Evolutionary conservation across 2,329 filamentous ascomycete species (phyloP), one percentile per base, ranked within the genome.

Genomic region (Talaromyces sp.): DNA sequence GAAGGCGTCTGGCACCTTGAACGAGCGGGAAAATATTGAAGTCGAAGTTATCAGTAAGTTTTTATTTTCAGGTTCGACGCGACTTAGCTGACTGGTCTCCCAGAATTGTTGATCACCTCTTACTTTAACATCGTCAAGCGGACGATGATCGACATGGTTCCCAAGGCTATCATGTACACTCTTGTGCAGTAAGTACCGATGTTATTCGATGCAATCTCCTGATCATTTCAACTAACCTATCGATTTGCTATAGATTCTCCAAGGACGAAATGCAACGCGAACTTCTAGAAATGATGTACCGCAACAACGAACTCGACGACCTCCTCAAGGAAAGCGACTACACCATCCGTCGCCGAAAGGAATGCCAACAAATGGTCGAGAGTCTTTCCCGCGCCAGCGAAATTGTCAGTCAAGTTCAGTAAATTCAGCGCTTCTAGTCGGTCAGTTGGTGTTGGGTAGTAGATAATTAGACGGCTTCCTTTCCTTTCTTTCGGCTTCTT

Each of bases 81-180:
- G 3, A 15, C 19, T 33, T 56, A 39, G 28, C 56, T 58, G 60
- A 70, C 57, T 15, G 41, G 37, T 37, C 37, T 50, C n/a, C 10
- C 36, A 94, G 89, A 99, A 79, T 85, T 99, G 63, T 82, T 99
- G 59, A 99, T 99, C 71, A 89, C 86, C 58, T 97, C 91, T 0
- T 99, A 99, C 81, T 99, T 89, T 78, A 97, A 96, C 77, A 99
- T 99, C 71, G 92, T 97, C 64, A 91, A 91, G 80, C 84, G 94
- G 66, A 99, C 95, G 61, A 95, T 99, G 91, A 97, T 97, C 65
- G 94, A 99, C 71, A 99, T 99, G 94, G 94, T 99, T 5, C 94
- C 94, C 65, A 99, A 99, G 79, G 94, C 94, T 40, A 95, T 99
- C 72, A 99, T 99, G 94, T 83, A 97, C 65, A 97, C 84, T 67